Base-by-base conservation (phyloP, 2,329 filamentous ascomycete genomes). In the Monilinia fructigena region DNA sequence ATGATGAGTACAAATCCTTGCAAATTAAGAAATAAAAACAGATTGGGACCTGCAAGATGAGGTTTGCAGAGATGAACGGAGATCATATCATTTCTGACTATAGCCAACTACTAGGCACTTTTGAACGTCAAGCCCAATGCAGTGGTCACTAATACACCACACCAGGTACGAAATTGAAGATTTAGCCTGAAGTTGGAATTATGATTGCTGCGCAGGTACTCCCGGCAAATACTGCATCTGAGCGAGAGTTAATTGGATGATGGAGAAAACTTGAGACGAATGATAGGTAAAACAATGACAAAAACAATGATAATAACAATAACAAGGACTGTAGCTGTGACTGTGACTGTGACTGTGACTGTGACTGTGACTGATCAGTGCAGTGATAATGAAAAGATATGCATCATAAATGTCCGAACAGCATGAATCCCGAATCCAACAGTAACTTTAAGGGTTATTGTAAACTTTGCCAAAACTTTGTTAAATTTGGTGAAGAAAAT, bases 111-210 rank as follows among this genome's bases (percentile, higher is more conserved):
- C 28, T 28, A 28, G 28, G 40, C 42, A 58, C 26, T 14, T 40
- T 48, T 40, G 50, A 35, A 40, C 38, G 42, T 20, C 12, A 38
- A 64, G 53, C 52, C 62, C 52, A 56, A 40, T 10, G 48, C 23
- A 60, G 28, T 58, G 62, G 52, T 64, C 53, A 55, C 50, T 58
- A 18, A 48, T 16, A 47, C 52, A 64, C 53, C 40, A 64, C 53
- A 28, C 28, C 53, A 64, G 53, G 53, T 58, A 64, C 62, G 26
- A 50, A 48, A 58, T 40, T 28, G 14, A 40, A 58, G 11, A 50
- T 58, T 58, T 52, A 58, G 62, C 26, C 62, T 64, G 58, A 60
- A 60, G 5, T 60, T 20, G 3, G 35, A 20, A 23, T 18, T 18
- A 20, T 35, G 31, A 48, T 7, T 35, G 20, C 20, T 60, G 56